These are phyloP conservation scores for Rubia yunnanensis DNA, from an alignment of 257 asterid species.

Conservation along the genomic window DNA sequence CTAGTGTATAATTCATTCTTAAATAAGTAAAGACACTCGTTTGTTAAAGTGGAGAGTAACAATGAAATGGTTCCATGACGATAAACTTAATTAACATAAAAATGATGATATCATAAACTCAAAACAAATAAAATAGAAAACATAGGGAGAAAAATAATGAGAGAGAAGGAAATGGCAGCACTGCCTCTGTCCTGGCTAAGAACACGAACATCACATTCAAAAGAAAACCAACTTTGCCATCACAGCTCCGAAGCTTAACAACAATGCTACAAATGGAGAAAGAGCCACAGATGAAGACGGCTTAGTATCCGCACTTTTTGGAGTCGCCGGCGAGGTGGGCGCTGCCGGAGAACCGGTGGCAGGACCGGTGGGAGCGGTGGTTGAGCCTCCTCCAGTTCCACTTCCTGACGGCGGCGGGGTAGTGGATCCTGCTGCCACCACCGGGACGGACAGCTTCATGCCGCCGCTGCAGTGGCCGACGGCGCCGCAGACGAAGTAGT, in stretches of 20 bases:
- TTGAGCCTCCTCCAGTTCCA: not conserved
- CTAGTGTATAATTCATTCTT: too few species aligned
- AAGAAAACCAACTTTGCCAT: conserved; percentile 4
- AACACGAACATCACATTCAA: not conserved
- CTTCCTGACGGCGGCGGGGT: conserved; percentile 8
- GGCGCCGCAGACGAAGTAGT: conserved; percentile 24
- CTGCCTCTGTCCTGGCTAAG: conserved; percentile 30
- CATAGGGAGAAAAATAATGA: not conserved
- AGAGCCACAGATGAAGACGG: conserved; percentile 14
- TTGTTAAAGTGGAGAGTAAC: too few species aligned
- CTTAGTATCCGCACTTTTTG: not conserved
- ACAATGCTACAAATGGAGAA: conserved; percentile 9
- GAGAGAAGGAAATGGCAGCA: conserved; percentile 7
- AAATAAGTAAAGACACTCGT: too few species aligned
- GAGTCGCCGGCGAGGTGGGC: not conserved
- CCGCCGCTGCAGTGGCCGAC: conserved; percentile 28
- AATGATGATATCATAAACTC: conserved; percentile 5
- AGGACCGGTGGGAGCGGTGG: conserved; percentile 11
- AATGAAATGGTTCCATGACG: not conserved
- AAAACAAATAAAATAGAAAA: not conserved
- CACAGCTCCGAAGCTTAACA: conserved; percentile 5
- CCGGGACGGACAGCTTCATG: conserved; percentile 25
- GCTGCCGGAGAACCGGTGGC: not conserved
- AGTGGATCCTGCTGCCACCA: conserved; percentile 7
- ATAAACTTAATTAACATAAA: not conserved